A percentile compares a stretch with the other conserved stretches of the same genome.
These are phyloP conservation scores for Elymus sibiricus DNA, from an alignment of 176 grass and related monocot genomes.

Conservation along the genomic window DNA sequence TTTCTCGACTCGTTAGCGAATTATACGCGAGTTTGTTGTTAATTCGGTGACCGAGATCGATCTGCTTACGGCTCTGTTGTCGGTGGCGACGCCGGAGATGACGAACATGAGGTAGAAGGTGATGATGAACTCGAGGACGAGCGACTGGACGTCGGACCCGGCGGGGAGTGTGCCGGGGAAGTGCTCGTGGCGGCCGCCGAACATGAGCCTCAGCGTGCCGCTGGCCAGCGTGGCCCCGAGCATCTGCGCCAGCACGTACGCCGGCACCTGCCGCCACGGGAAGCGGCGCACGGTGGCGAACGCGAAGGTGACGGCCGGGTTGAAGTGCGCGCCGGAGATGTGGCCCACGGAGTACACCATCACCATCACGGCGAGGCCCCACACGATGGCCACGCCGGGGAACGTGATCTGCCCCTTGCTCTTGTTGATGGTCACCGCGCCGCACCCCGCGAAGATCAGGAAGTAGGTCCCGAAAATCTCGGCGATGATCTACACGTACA, in stretches of 20 bases:
- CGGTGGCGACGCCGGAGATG: slow-evolving; percentile 81
- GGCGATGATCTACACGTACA: slow-evolving; percentile 47
- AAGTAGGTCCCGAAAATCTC: slow-evolving; percentile 94
- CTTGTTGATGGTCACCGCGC: slow-evolving; percentile 78
- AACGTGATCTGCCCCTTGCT: slow-evolving; percentile 80
- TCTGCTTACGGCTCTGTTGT: slow-evolving; percentile 68
- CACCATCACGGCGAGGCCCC: slow-evolving; percentile 90
- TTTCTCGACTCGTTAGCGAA: too few species aligned
- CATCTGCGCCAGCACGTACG: slow-evolving; percentile 63
- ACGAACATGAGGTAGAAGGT: slow-evolving; percentile 95
- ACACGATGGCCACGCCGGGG: slow-evolving; percentile 79
- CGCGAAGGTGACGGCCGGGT: slow-evolving; percentile 83
- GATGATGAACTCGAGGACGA: slow-evolving; percentile 79
- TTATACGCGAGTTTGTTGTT: not conserved
- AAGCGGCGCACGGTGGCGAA: slow-evolving; percentile 81
- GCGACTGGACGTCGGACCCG: slow-evolving; percentile 67
- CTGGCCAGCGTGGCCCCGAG: slow-evolving; percentile 51
- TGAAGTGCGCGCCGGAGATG: slow-evolving; percentile 97
- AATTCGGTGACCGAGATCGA: not conserved
- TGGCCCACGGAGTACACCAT: slow-evolving; percentile 96
- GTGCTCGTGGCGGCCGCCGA: slow-evolving; percentile 57
- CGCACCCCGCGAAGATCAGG: slow-evolving; percentile 87
- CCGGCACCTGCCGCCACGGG: slow-evolving; percentile 80
- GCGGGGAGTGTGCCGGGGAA: slow-evolving; percentile 60
- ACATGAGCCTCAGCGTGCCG: slow-evolving; percentile 70